Evolutionary conservation across 2,329 filamentous ascomycete species (phyloP), one percentile per base, ranked within the genome.

Genomic region (Teratosphaeria destructans): DNA sequence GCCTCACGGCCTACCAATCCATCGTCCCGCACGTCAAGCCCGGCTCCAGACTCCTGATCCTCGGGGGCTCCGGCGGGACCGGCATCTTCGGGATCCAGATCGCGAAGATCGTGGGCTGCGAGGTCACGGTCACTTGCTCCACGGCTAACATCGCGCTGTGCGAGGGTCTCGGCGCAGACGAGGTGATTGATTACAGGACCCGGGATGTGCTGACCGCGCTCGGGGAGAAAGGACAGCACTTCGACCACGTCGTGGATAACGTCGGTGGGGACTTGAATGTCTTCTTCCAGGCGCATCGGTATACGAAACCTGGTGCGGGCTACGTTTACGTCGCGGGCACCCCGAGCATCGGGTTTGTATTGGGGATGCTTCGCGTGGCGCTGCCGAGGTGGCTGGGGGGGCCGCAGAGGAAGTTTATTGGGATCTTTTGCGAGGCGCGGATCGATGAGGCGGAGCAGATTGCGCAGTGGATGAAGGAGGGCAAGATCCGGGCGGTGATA

Each of bases 81-180:
- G 85, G 85, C 0, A 76, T 78, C 0, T 85, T 79, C 60, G 80
- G 77, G 0, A 82, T 88, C 56, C 85, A 88, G 68, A 79, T 88
- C 54, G 85, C 85, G 7, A 87, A 86, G 68, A 74, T 75, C 0
- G 67, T 83, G 1, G 84, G 84, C 0, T 84, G 80, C 64, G 74
- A 81, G 64, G 85, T 88, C 23, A 82, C 80, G 0, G 76, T 77
- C 1, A 80, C 78, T 3, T 88, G 85, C 66, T 87, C 85, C 2
- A 76, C 73, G 0, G 68, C 69, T 4, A 88, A 87, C 68, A 73
- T 78, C 0, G 78, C 82, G 47, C 71, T 87, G 1, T 85, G 82
- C 66, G 77, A 77, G 59, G 73, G 73, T 3, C 71, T 88, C 0
- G 85, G 85, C 0, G 85, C 85, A 11, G 83, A 87, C 64, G 80